phyloP scores from a whole-genome alignment of 805 yeast species.

The Starmerella vitae region DNA sequence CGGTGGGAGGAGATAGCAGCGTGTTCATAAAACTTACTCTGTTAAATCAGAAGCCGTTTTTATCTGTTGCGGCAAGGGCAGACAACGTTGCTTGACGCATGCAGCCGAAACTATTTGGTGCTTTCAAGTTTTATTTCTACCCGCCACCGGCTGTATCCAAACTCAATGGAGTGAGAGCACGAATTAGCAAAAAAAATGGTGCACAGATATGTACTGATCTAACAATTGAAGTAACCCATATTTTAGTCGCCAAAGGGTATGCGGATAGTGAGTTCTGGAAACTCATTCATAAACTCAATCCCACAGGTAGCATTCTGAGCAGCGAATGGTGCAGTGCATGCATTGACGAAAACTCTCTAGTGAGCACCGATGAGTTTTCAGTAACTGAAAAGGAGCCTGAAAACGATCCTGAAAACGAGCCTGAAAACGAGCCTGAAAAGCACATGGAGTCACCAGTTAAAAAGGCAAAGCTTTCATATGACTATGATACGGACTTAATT shows the following conservation, averaged over 20 bases:
- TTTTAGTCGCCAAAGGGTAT: constrained; percentile 18
- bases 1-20: constrained; percentile 26
- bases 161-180: constrained; percentile 13
- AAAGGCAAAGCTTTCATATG: no score
- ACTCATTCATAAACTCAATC: background rate
- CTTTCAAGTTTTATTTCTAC: constrained; percentile 11
- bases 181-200: constrained; percentile 19
- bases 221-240: constrained; percentile 20
- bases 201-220: constrained; percentile 15
- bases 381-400: no score
- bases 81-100: no score
- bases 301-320: constrained; percentile 6
- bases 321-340: constrained; percentile 27
- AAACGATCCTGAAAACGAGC: no score
- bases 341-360: no score
- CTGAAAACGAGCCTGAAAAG: constrained; percentile 1
- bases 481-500: no score
- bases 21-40: no score
- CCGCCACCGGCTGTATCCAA: constrained; percentile 9
- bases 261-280: constrained; percentile 4
- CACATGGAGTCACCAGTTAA: background rate
- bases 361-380: no score
- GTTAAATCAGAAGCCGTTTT: no score
- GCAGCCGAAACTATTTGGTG: constrained; percentile 3
- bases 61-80: no score